Evolutionary conservation across 768 basidiomycete genomes (phyloP).

Genomic region (Trametes punicea): DNA sequence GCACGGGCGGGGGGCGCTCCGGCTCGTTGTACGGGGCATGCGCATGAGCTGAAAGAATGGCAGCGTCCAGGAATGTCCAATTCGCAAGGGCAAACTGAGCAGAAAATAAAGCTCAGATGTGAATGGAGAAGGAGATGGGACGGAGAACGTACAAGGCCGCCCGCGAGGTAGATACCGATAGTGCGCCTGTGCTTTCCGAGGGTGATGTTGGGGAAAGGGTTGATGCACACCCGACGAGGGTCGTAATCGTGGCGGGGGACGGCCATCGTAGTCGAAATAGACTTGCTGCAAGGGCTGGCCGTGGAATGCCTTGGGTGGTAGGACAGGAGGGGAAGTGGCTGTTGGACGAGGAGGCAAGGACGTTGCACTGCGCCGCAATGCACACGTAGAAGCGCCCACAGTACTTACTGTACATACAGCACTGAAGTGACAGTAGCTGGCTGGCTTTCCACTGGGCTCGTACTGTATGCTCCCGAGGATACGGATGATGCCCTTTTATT

Average conservation of each 20-base stretch:
- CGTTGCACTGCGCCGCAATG: neutral
- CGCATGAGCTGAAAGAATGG: conserved; percentile 85
- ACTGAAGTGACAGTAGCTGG: no score
- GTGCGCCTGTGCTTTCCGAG: conserved; percentile 77
- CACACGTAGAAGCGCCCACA: neutral
- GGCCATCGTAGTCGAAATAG: conserved; percentile 42
- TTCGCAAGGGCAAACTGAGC: conserved; percentile 90
- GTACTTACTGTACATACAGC: no score
- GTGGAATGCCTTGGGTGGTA: neutral
- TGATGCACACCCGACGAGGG: conserved; percentile 82
- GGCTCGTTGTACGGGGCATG: conserved; percentile 70
- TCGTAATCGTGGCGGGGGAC: conserved; percentile 75
- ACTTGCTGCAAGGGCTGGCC: no score
- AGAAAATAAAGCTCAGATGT: neutral
- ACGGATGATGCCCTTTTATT: no score
- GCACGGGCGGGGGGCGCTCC: conserved; percentile 65
- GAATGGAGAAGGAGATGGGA: neutral
- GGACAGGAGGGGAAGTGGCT: neutral
- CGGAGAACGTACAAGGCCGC: conserved; percentile 71
- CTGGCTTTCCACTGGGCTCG: no score
- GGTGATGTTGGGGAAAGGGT: conserved; percentile 76
- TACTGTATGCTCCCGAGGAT: no score
- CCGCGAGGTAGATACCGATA: conserved; percentile 87
- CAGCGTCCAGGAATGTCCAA: conserved; percentile 94
- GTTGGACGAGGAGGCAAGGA: neutral